phyloP scores from a whole-genome alignment of 1,139 yeast genomes.

The Sugiyamaella japonica region DNA sequence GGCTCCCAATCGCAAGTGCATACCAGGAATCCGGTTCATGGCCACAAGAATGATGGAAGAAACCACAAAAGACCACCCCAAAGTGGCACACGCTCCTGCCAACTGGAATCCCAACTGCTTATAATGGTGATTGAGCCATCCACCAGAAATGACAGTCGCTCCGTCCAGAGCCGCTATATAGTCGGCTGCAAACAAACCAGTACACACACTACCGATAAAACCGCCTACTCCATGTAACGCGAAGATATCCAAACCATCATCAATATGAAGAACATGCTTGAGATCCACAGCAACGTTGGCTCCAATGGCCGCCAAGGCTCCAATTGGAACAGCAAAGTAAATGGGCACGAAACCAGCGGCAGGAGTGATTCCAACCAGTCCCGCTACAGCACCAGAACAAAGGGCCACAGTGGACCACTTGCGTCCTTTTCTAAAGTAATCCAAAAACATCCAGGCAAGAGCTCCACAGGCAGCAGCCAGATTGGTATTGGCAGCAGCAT shows the following conservation, averaged over 20 bases:
- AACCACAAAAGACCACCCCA: conserved; percentile 77
- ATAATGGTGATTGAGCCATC: conserved; percentile 92
- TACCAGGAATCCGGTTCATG: conserved; percentile 80
- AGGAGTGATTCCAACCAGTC: conserved; percentile 94
- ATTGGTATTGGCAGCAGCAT: conserved; percentile 89
- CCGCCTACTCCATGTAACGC: conserved; percentile 96
- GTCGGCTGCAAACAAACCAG: conserved; percentile 93
- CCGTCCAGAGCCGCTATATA: conserved; percentile 76
- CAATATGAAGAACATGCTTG: conserved; percentile 70
- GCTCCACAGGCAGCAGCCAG: conserved; percentile 92
- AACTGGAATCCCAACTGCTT: conserved; percentile 90
- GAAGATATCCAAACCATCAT: conserved; percentile 94
- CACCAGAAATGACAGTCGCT: conserved; percentile 67
- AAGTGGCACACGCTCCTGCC: conserved; percentile 76
- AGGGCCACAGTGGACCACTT: conserved; percentile 95
- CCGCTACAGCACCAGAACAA: conserved; percentile 92
- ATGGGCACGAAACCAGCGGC: conserved; percentile 96
- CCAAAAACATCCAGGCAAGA: conserved; percentile 89
- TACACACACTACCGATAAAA: conserved; percentile 73
- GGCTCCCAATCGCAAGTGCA: conserved; percentile 79
- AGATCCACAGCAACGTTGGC: conserved; percentile 86
- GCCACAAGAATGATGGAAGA: conserved; percentile 68
- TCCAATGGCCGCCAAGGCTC: conserved; percentile 71
- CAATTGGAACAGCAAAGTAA: conserved; percentile 82
- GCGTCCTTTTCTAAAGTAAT: conserved; percentile 82